Evolutionary conservation across 306 rosid genomes (phyloP), one percentile per base, ranked within the genome.

Genomic region (Citrullus mucosospermus): DNA sequence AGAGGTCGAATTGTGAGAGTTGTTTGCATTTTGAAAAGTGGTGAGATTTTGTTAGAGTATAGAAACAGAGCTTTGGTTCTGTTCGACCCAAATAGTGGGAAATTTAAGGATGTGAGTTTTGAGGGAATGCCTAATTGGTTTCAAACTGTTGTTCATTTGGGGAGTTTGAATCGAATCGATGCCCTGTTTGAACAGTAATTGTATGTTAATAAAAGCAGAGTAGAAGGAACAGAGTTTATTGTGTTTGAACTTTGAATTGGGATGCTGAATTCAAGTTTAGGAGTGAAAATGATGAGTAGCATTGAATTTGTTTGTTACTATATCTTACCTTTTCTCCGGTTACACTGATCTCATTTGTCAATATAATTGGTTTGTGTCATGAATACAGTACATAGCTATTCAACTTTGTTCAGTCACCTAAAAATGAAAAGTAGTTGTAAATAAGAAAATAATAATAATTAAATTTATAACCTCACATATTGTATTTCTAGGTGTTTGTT

Each of bases 111-210:
- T 66, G 58, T 86, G 20, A 11, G 14, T 38, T 84, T 86, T 46
- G 80, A 79, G 3, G 89, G 86, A 16, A 76, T 79, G 81, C 91
- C 91, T 4, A 79, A 61, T 36, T 86, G 85, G 91, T 86, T 84
- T 81, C 89, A 86, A 66, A 78, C 82, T 2, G 32, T 84, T 74
- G 85, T 88, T 86, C 91, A 88, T 79, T 76, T 62, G 7, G 89
- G 86, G 9, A 78, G 79, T 57, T 78, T 85, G 79, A 81, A 65
- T 78, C 82, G 69, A 77, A 68, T 82, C 32, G 62, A 76, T 17
- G 39, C 82, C 28, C 63, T 83, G 39, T 48, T 69, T 17, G 66
- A 74, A 68, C 61, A 41, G 25, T 12, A 13, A 43, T 16, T 32
- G 70, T 30, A 63, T 3, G 22, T 25, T 22, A 30, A 72, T 72